Conservation (phyloP, 2,329 filamentous ascomycete species). For the Karstenula rhodostoma region DNA sequence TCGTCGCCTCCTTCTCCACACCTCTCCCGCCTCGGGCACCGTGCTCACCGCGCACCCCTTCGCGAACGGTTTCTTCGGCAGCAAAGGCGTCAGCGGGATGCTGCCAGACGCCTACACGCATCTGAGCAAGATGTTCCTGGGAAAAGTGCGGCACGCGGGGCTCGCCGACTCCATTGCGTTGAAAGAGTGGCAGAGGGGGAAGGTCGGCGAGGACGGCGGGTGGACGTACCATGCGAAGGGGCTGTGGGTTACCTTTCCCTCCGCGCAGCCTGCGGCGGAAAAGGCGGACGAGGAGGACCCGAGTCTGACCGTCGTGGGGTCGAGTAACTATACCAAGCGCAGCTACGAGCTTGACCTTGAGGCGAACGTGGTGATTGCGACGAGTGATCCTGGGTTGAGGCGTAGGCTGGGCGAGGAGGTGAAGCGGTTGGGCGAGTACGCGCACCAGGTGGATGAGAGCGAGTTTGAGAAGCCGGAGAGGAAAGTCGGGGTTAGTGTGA, state of each 20-base stretch:
- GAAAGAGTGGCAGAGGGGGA: slow-evolving; percentile 87
- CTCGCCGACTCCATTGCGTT: slow-evolving; percentile 70
- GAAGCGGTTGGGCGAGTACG: slow-evolving; percentile 78
- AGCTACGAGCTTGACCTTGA: slow-evolving; percentile 94
- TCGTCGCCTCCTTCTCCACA: slow-evolving; percentile 78
- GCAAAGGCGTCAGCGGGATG: slow-evolving; percentile 86
- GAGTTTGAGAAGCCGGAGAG: slow-evolving; percentile 85
- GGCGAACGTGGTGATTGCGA: slow-evolving; percentile 86
- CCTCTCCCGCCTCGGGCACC: slow-evolving; percentile 73
- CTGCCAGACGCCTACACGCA: slow-evolving; percentile 92
- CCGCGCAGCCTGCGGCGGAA: slow-evolving; percentile 50
- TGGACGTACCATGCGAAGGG: slow-evolving; percentile 99
- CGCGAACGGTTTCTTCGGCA: slow-evolving; percentile 95
- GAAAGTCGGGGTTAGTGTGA: slow-evolving; percentile 83
- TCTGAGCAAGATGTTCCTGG: slow-evolving; percentile 82
- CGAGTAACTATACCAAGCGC: slow-evolving; percentile 93
- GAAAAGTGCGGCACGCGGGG: slow-evolving; percentile 63
- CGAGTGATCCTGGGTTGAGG: slow-evolving; percentile 76
- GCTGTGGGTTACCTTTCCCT: slow-evolving; percentile 83
- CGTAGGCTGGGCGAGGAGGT: slow-evolving; percentile 79
- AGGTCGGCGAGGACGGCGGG: slow-evolving; percentile 78
- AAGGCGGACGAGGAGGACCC: slow-evolving; percentile 65
- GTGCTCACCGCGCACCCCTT: slow-evolving; percentile 92
- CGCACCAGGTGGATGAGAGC: slow-evolving; percentile 71
- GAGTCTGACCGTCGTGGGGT: slow-evolving; percentile 83